A percentile compares a stretch with the other conserved stretches of the same genome.
phyloP scores from a whole-genome alignment of 495 filamentous ascomycete genomes.

The Cudoniella acicularis region DNA sequence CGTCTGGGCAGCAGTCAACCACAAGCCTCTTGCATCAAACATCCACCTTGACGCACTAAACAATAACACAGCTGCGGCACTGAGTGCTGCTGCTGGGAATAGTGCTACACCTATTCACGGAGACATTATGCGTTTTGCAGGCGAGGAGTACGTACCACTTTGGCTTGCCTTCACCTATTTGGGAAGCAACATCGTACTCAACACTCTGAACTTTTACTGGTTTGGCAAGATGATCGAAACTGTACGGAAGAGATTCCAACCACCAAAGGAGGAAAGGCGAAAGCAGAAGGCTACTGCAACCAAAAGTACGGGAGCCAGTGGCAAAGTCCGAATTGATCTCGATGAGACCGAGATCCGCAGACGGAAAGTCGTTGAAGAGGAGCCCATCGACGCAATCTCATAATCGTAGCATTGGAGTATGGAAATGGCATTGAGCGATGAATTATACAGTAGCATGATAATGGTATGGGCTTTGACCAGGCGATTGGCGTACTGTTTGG shows the following conservation, averaged over 20 bases:
- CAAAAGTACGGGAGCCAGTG: constrained; percentile 25
- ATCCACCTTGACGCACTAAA: constrained; percentile 29
- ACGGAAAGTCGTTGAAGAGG: constrained; percentile 16
- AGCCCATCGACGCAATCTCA: background rate
- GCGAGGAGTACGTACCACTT: constrained; percentile 55
- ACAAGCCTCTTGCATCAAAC: constrained; percentile 30
- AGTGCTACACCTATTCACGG: constrained; percentile 26
- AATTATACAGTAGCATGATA: background rate
- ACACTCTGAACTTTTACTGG: constrained; percentile 91
- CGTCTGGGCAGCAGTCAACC: constrained; percentile 62
- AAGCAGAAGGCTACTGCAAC: constrained; percentile 27
- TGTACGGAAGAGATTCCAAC: constrained; percentile 82
- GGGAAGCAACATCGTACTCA: constrained; percentile 72
- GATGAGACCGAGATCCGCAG: constrained; percentile 30
- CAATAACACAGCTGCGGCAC: constrained; percentile 30
- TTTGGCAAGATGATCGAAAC: constrained; percentile 96
- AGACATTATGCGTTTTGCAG: constrained; percentile 40
- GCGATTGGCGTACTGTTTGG: background rate
- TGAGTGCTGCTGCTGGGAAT: constrained; percentile 22
- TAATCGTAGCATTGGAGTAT: background rate
- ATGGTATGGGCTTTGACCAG: background rate
- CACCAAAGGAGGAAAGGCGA: constrained; percentile 38
- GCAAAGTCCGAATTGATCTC: constrained; percentile 21
- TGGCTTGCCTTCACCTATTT: constrained; percentile 83
- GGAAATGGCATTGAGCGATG: too few relatives aligned